These are phyloP conservation scores for Globisporangium nodosum DNA, from an alignment of 352 stramenopile genomes.

Conservation along the genomic window DNA sequence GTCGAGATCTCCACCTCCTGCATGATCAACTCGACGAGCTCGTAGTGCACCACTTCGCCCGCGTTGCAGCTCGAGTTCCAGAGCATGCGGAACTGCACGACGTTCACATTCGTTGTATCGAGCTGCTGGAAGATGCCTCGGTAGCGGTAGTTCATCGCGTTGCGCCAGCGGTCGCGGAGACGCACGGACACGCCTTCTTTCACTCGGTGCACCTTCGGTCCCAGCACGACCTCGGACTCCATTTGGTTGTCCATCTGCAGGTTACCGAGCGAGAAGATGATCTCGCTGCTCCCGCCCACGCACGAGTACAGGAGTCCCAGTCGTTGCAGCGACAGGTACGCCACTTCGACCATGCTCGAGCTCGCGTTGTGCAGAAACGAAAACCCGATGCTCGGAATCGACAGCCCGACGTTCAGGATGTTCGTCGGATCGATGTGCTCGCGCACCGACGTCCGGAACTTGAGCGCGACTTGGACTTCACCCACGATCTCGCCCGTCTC, in stretches of 20 bases:
- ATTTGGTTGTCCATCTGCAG: slow-evolving; percentile 90
- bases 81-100: slow-evolving; percentile 84
- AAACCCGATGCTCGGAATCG: slow-evolving; percentile 74
- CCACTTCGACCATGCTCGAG: slow-evolving; percentile 82
- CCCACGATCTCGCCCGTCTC: slow-evolving; percentile 71
- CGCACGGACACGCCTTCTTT: slow-evolving; percentile 86
- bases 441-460: slow-evolving; percentile 64
- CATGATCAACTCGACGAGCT: slow-evolving; percentile 83
- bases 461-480: slow-evolving; percentile 77
- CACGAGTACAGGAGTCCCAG: slow-evolving; percentile 73
- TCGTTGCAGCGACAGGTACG: slow-evolving; percentile 79
- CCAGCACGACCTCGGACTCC: slow-evolving; percentile 78
- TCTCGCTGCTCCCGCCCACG: slow-evolving; percentile 72
- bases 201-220: slow-evolving; percentile 73
- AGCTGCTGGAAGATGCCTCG: slow-evolving; percentile 76
- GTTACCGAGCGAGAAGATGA: slow-evolving; percentile 79
- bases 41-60: slow-evolving; percentile 79
- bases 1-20: slow-evolving; percentile 87
- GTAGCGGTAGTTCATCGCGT: slow-evolving; percentile 82
- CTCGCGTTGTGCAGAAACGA: slow-evolving; percentile 85
- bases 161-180: slow-evolving; percentile 76
- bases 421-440: slow-evolving; percentile 47
- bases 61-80: slow-evolving; percentile 80
- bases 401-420: slow-evolving; percentile 72
- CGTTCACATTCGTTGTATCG: slow-evolving; percentile 59